Percentiles rank a stretch among this genome's conserved stretches.
Evolutionary conservation across 495 filamentous ascomycete species (phyloP).

Genomic region (Xylaria cubensis): DNA sequence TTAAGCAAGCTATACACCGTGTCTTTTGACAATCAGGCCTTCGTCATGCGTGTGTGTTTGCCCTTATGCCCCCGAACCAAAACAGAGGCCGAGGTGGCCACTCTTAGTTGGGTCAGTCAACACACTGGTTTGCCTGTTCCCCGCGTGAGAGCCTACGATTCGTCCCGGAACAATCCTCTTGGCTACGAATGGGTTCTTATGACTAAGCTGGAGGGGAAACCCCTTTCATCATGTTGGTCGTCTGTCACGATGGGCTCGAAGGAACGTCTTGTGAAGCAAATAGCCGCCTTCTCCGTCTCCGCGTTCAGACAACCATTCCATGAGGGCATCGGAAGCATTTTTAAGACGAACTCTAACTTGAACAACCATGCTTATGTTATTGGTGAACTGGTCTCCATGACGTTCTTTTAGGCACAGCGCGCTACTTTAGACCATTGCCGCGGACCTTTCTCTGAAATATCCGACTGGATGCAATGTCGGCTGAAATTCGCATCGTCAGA

Average conservation of each 20-base stretch:
- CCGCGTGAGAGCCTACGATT: conserved; percentile 54
- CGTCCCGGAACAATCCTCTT: conserved; percentile 52
- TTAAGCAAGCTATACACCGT: conserved; percentile 50
- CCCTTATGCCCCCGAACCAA: conserved; percentile 61
- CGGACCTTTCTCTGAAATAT: conserved; percentile 38
- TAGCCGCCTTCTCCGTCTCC: conserved; percentile 46
- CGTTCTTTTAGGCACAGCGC: conserved; percentile 45
- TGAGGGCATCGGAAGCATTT: conserved; percentile 48
- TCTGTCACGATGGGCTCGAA: conserved; percentile 46
- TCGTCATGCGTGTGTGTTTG: conserved; percentile 59
- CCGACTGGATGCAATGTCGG: conserved; percentile 39
- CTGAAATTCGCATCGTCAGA: conserved; percentile 31
- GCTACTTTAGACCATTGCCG: conserved; percentile 31
- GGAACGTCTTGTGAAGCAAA: conserved; percentile 42
- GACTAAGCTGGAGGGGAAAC: conserved; percentile 52
- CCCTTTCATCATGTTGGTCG: conserved; percentile 51
- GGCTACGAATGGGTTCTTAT: conserved; percentile 69
- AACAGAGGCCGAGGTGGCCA: conserved; percentile 62
- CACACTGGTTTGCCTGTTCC: conserved; percentile 61
- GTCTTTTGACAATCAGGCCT: conserved; percentile 30
- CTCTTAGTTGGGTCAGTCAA: conserved; percentile 53
- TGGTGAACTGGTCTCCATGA: conserved; percentile 44
- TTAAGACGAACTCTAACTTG: conserved; percentile 31
- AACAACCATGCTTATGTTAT: conserved; percentile 14
- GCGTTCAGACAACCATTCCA: conserved; percentile 39